Percentiles rank a stretch among this genome's conserved stretches.
Conservation (phyloP, 2,329 filamentous ascomycete genomes). For the Zasmidium angulare region DNA sequence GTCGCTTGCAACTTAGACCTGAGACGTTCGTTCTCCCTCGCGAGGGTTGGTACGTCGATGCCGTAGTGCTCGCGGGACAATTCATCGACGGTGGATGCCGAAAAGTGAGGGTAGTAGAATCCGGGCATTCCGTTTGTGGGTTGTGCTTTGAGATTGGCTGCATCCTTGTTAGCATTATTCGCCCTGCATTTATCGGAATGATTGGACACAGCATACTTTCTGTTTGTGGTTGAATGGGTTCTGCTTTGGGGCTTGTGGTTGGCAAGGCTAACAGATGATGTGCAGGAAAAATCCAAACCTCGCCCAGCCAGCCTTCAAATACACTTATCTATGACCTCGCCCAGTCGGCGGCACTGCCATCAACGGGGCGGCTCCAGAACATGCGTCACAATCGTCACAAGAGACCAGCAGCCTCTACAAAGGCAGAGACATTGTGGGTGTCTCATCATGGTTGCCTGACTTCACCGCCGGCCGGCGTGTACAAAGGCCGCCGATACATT, state of each 20-base stretch:
- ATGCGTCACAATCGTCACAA: constrained; percentile 1
- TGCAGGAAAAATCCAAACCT: not conserved
- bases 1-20: constrained; percentile 10
- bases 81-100: constrained; percentile 6
- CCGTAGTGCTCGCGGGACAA: constrained; percentile 18
- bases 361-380: not conserved
- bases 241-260: not conserved
- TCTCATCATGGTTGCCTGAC: not conserved
- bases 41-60: constrained; percentile 21
- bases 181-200: too few species aligned
- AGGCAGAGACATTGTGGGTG: not conserved
- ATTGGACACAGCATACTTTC: not conserved
- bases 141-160: not conserved
- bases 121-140: not conserved
- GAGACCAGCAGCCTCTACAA: not conserved
- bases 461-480: not conserved
- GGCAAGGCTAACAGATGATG: not conserved
- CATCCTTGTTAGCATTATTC: not conserved
- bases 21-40: constrained; percentile 13
- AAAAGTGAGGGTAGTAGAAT: not conserved
- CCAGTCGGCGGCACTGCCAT: constrained; percentile 8
- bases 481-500: not conserved
- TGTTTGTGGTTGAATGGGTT: not conserved
- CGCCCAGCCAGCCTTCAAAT: constrained; percentile 4
- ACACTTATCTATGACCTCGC: not conserved